Evolutionary conservation across 208 protist genomes (phyloP), one percentile per base, ranked within the genome.

Genomic region (Trypanosomatidae sp.): DNA sequence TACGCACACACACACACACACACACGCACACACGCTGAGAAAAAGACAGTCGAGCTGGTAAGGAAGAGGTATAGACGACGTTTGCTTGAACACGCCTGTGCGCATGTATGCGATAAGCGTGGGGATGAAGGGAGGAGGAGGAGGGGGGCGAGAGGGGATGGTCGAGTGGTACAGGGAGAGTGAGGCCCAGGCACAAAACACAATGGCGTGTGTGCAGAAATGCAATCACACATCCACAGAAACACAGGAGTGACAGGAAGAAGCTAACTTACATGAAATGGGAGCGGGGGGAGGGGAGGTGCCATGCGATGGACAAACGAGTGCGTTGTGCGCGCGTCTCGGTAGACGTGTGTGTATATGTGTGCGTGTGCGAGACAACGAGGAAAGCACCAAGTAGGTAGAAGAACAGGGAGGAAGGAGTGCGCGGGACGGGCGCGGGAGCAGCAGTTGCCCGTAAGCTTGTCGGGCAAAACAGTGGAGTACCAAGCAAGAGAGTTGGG

Each of bases 31-130:
- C 60, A 33, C 22, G 33, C 52, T 19, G 22, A 65, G 33, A 28
- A 58, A 7, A 58, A 58, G n/a, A 58, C 5, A 65, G 36, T 1
- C 28, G 15, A 12, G 5, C 15, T 65, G 59, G 36, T 25, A 13
- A 69, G 64, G 64, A 69, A 19, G 64, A 69, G 64, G 28, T 33
- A 69, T 33, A 60, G 39, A 69, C 7, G 39, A 22, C 12, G 53
- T 65, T 25, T n/a, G 50, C 50, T 55, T 15, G 50, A 44, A 30
- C 49, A 67, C 15, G 49, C 19, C 15, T 50, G 46, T 22, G 46
- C 6, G 2, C n/a, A 8, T 12, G 49, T 25, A 22, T 13, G 50
- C 5, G 22, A 28, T 19, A 55, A n/a, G 50, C 50, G 12, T 19
- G 9, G 22, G 12, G 50, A 64, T 7, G 9, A 10, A n/a, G 28